Conservation (phyloP, 495 filamentous ascomycete genomes). For the Neurospora cerealis region DNA sequence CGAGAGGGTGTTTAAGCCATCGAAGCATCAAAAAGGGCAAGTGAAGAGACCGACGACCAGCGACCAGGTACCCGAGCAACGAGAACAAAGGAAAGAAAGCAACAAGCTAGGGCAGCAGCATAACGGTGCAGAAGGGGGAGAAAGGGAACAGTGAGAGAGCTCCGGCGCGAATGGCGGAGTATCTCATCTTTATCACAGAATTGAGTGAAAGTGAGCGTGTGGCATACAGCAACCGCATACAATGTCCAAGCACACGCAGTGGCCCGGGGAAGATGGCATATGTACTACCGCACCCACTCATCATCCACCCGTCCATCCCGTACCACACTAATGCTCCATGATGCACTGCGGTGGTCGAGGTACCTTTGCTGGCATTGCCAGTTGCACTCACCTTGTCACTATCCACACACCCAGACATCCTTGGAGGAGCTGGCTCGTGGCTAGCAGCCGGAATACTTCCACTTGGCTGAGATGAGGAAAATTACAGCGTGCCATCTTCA, state of each 20-base stretch:
- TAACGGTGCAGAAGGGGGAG: background rate
- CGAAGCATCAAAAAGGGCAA: constrained; percentile 2
- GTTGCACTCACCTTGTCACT: background rate
- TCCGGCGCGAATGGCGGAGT: constrained; percentile 3
- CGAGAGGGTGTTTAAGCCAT: constrained; percentile 6
- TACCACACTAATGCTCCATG: background rate
- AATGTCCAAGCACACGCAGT: background rate
- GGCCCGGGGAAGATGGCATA: background rate
- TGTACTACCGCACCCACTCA: background rate
- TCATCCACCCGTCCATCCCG: background rate
- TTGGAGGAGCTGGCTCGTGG: constrained; percentile 14
- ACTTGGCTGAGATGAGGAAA: background rate
- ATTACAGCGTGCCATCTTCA: background rate
- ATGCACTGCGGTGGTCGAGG: background rate
- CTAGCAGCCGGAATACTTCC: constrained; percentile 11
- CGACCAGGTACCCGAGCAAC: constrained; percentile 10
- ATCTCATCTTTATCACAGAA: constrained; percentile 3
- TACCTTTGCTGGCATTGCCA: background rate
- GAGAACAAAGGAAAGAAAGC: constrained; percentile 2
- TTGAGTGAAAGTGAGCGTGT: background rate
- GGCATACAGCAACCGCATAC: background rate
- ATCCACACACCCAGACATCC: constrained; percentile 2
- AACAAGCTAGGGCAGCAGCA: constrained; percentile 5
- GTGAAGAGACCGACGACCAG: constrained; percentile 24
- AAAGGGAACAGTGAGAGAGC: background rate